Evolutionary conservation across 805 yeast genomes (phyloP), one percentile per base, ranked within the genome.

Genomic region (Spathaspora girioi): DNA sequence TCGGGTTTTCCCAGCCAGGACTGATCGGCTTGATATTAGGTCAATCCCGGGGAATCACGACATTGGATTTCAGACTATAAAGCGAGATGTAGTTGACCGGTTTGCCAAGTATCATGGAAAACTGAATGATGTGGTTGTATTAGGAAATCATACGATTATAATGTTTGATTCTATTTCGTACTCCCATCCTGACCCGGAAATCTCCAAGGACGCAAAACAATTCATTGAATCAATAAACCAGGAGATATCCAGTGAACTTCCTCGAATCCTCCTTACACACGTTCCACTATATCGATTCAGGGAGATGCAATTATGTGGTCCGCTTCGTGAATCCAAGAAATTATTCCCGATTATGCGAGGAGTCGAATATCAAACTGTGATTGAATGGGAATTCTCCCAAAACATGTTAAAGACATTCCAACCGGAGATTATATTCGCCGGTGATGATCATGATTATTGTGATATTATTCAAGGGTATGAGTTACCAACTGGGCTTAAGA

Each of bases 391-490:
- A 1, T 61, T 86, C 4, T 73, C 93, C 0, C 76, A 81, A 41
- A 77, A 80, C 18, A 75, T 94, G 5, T 67, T 94, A 44, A 59
- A 74, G 6, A 71, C 68, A 9, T 65, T 93, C 1, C 69, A 78
- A 45, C 99, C 99, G 0, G 74, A 74, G 14, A 66, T 84, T 10
- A 76, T 88, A 3, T 89, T 91, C 62, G 83, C 96, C 5, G 99
- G 99, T 1, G 99, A 94, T 66, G 99, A 94, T 65, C 99, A 94
- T 70, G 99, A 94, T 66, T 91, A 89, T 59, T 94, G 99, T 66
- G 89, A 87, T 56, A 78, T 86, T 29, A 69, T 70, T 18, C 97
- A 92, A 63, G 59, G 65, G 10, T 67, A 60, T 1, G 53, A 51
- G 5, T 50, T 51, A n/a, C 75, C 82, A 2, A 85, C 26, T 12